Evolutionary conservation across 768 basidiomycete species (phyloP).

Genomic region (Fomitopsis serialis): DNA sequence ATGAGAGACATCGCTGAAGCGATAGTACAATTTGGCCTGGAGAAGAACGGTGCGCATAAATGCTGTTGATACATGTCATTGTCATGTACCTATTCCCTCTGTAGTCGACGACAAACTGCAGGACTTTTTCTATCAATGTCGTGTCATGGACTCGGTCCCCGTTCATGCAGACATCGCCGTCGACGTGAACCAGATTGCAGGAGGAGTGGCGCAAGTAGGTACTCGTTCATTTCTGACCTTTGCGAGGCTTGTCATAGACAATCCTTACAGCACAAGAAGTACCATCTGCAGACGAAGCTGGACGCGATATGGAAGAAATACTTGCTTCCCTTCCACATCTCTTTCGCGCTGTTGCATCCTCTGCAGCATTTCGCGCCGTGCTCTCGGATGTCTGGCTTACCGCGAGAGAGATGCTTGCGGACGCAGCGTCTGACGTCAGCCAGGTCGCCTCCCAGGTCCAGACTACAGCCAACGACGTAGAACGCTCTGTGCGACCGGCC

Average conservation of each 20-base stretch:
- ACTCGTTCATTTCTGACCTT: neutral
- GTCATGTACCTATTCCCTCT: neutral
- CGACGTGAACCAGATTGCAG: neutral
- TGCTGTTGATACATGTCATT: neutral
- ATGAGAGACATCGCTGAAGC: conserved; percentile 10
- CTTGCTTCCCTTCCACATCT: conserved; percentile 10
- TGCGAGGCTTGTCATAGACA: too few species aligned
- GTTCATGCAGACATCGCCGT: conserved; percentile 15
- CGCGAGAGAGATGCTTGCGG: conserved; percentile 16
- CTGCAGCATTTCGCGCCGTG: conserved; percentile 1
- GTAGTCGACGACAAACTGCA: conserved; percentile 20
- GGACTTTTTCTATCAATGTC: conserved; percentile 15
- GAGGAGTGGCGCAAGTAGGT: conserved; percentile 1
- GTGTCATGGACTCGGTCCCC: conserved; percentile 7
- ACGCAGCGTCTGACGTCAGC: conserved; percentile 14
- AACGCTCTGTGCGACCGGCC: conserved; percentile 7
- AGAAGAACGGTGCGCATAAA: conserved; percentile 22
- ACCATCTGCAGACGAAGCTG: conserved; percentile 10
- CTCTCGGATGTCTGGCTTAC: conserved; percentile 16
- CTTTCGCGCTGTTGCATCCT: conserved; percentile 11
- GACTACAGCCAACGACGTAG: conserved; percentile 12
- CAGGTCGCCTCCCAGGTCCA: conserved; percentile 10
- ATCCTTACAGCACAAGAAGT: conserved; percentile 8
- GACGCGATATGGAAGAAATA: conserved; percentile 9
- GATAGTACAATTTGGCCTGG: conserved; percentile 14